phyloP scores from a whole-genome alignment of 2,329 filamentous ascomycete species.

The Truncatella angustata region DNA sequence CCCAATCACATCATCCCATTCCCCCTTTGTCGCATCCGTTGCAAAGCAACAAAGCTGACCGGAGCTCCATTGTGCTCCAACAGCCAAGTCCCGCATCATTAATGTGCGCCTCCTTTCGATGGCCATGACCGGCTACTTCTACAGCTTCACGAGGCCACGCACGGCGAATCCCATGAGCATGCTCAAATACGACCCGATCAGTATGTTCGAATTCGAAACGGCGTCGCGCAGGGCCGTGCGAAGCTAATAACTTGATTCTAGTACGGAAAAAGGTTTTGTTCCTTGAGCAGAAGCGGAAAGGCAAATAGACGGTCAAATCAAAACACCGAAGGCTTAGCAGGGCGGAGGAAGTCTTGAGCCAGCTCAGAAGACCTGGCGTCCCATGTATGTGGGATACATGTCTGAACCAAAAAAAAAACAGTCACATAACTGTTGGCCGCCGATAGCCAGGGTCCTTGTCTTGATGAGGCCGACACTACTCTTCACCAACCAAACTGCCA shows the following conservation, averaged over 20 bases:
- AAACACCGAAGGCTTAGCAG: background rate
- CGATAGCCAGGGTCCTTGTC: too few species aligned
- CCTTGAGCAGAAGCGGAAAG: slow-evolving; percentile 84
- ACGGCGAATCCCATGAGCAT: slow-evolving; percentile 84
- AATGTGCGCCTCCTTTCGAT: slow-evolving; percentile 94
- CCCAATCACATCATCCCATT: background rate
- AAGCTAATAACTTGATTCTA: slow-evolving; percentile 32
- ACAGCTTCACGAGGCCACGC: slow-evolving; percentile 82
- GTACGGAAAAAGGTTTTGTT: slow-evolving; percentile 96
- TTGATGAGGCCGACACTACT: too few species aligned
- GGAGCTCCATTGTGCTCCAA: background rate
- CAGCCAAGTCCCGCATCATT: slow-evolving; percentile 89
- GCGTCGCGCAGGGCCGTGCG: too few species aligned
- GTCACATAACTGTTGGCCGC: too few species aligned
- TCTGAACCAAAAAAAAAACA: too few species aligned
- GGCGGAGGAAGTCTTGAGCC: background rate
- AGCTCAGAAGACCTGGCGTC: background rate
- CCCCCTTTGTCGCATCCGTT: background rate
- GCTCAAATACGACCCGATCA: slow-evolving; percentile 97
- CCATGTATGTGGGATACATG: background rate
- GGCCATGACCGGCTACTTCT: slow-evolving; percentile 98
- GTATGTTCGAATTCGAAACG: too few species aligned
- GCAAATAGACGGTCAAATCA: slow-evolving; percentile 42
- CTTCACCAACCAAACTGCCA: background rate
- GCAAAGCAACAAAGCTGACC: too few species aligned